These are phyloP conservation scores for Microsporum ferrugineum DNA, from an alignment of 2,329 filamentous ascomycete genomes.

Conservation along the genomic window DNA sequence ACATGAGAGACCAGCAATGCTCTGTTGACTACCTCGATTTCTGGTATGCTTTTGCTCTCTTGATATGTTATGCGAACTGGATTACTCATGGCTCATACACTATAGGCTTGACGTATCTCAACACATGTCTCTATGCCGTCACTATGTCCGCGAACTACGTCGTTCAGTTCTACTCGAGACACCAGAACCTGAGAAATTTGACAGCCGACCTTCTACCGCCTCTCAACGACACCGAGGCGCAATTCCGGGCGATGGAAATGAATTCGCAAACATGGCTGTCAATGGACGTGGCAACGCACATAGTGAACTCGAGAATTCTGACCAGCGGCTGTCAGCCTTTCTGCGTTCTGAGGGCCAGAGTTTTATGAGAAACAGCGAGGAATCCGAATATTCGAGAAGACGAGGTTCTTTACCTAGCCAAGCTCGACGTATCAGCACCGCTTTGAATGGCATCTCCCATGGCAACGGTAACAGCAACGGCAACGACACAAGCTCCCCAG, in stretches of 20 bases:
- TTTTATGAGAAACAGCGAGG: slow-evolving; percentile 41
- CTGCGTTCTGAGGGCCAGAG: slow-evolving; percentile 51
- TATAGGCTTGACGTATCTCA: slow-evolving; percentile 95
- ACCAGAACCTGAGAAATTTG: slow-evolving; percentile 70
- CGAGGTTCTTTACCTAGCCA: slow-evolving; percentile 35
- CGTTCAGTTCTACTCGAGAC: slow-evolving; percentile 87
- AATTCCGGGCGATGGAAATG: neutral
- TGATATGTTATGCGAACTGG: slow-evolving; percentile 6
- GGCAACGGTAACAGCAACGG: slow-evolving; percentile 31
- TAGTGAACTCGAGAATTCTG: slow-evolving; percentile 63
- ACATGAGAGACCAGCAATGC: slow-evolving; percentile 96
- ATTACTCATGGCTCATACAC: neutral
- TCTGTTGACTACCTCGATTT: slow-evolving; percentile 98
- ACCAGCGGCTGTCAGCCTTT: slow-evolving; percentile 85
- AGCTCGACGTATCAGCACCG: slow-evolving; percentile 46
- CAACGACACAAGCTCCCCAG: slow-evolving; percentile 70
- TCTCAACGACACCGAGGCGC: slow-evolving; percentile 4
- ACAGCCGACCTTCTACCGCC: slow-evolving; percentile 48
- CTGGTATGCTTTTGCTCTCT: slow-evolving; percentile 54
- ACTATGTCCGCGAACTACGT: slow-evolving; percentile 91
- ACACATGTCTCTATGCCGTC: slow-evolving; percentile 90
- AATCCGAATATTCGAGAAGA: slow-evolving; percentile 35
- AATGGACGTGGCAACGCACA: slow-evolving; percentile 27
- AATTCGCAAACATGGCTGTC: slow-evolving; percentile 33
- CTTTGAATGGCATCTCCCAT: slow-evolving; percentile 49